Base-by-base conservation (phyloP, 2,329 filamentous ascomycete genomes). In the Aspergillus vadensis region DNA sequence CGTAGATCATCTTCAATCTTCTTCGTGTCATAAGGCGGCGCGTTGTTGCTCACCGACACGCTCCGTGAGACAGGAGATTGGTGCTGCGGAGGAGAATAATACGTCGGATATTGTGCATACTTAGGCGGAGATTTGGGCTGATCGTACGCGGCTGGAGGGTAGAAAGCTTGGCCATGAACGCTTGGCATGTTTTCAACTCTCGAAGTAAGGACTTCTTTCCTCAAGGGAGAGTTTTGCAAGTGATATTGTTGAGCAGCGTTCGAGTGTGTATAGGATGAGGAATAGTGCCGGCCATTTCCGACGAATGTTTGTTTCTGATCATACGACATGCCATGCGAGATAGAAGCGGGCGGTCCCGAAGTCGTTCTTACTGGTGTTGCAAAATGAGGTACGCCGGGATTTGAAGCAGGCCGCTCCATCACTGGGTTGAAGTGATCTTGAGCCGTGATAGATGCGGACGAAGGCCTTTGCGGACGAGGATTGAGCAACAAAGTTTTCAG, bases 1-100 rank as follows among this genome's bases (percentile, higher is more conserved):
- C 79, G 76, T 56, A 82, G 67, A 69, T 82, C 79, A 68, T 81
- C 79, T 65, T 82, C 80, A 67, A 82, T 79, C 56, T 77, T 73
- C 65, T 78, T 78, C 4, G 77, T 77, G 61, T 79, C 79, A 25
- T 72, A 50, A 25, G 72, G 66, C 47, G 70, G 69, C 8, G 70
- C 65, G n/a, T 70, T 63, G 10, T 70, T 58, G 58, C 59, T 69
- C 3, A 63, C 58, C 3, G 69, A 57, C 55, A 68, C 50, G 7
- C 57, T 27, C 44, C 65, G 70, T 21, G 70, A 68, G 56, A 68
- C 59, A 48, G 65, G 61, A 12, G 65, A 63, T 51, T 66, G 70
- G 32, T 65, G 67, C 23, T 63, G 65, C 55, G 60, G 60, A 3
- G 72, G 70, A 17, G 69, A 69, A 14, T 65, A 62, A 39, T 68